Evolutionary conservation across 768 basidiomycete genomes (phyloP).

Genomic region (Russula emetica): DNA sequence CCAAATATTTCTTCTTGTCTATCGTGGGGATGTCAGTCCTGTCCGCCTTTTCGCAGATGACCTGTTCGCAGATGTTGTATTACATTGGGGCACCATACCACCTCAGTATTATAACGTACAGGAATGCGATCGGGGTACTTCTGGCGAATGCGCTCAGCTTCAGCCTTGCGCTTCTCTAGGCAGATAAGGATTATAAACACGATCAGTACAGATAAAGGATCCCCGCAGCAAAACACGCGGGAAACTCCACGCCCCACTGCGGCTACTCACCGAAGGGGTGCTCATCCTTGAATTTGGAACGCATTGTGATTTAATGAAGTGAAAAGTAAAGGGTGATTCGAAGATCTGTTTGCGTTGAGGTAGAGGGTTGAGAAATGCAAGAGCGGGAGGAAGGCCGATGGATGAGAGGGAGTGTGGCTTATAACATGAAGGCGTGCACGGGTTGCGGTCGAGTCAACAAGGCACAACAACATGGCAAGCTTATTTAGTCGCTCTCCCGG

Average conservation of each 20-base stretch:
- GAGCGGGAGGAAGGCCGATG: not conserved
- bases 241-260: not conserved
- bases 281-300: constrained; percentile 98
- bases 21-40: constrained; percentile 97
- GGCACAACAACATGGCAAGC: constrained; percentile 20
- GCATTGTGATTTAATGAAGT: constrained; percentile 46
- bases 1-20: constrained; percentile 99
- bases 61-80: constrained; percentile 44
- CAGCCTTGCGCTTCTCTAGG: constrained; percentile 97
- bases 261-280: constrained; percentile 85
- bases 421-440: constrained; percentile 17
- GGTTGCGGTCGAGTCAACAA: constrained; percentile 21
- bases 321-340: not conserved
- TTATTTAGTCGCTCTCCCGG: constrained; percentile 4
- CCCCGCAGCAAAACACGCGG: constrained; percentile 30
- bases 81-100: too few species aligned
- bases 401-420: constrained; percentile 13
- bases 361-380: constrained; percentile 1
- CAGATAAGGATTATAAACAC: constrained; percentile 22
- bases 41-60: constrained; percentile 99
- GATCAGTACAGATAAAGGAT: constrained; percentile 38
- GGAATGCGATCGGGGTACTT: constrained; percentile 99
- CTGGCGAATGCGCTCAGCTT: constrained; percentile 96
- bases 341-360: constrained; percentile 20
- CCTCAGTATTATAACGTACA: constrained; percentile 47